Base-by-base conservation (phyloP, 306 rosid species). In the Ormosia emarginata region DNA sequence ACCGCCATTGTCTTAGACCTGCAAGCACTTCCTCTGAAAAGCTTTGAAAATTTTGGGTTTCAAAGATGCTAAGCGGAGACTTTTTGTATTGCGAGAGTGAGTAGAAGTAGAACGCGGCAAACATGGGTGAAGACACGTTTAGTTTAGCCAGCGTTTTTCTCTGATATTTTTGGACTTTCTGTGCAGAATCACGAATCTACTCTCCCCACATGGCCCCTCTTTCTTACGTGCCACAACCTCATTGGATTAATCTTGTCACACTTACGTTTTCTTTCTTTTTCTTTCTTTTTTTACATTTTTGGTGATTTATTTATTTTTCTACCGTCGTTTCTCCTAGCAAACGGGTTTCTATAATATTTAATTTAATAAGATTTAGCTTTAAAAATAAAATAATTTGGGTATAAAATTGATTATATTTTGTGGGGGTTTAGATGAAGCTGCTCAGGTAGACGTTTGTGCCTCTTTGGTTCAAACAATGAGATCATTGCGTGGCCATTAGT, bases 211-310 rank as follows among this genome's bases (percentile, higher is more conserved):
- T 86, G 6, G 49, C 15, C 40, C 2, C 4, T 0, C 0, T n/a
- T 0, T 3, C 8, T 36, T 65, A 88, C 89, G 88, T 91, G 97
- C 86, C 66, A 1, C 0, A 0, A 0, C 1, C 0, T 64, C 3
- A 88, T 89, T 88, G 87, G 95, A 0, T 1, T 0, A 0, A 39
- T 33, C 74, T 89, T 37, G 97, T 92, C 97, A 91, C 80, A 0
- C n/a, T 7, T 8, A 3, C 44, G 44, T 9, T 47, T 64, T 49
- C 0, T 18, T 7, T 43, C 10, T 15, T 39, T 55, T 62, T 44
- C 18, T 3, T 0, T 8, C 2, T 24, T 15, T 17, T 57, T 15
- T 11, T 3, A 3, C 7, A 1, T 7, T 39, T 10, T 36, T 24
- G 33, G 4, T 1, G 10, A 5, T 24, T 67, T 36, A 24, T 24